Conservation (phyloP, 768 basidiomycete species). For the Podaxis sp. region DNA sequence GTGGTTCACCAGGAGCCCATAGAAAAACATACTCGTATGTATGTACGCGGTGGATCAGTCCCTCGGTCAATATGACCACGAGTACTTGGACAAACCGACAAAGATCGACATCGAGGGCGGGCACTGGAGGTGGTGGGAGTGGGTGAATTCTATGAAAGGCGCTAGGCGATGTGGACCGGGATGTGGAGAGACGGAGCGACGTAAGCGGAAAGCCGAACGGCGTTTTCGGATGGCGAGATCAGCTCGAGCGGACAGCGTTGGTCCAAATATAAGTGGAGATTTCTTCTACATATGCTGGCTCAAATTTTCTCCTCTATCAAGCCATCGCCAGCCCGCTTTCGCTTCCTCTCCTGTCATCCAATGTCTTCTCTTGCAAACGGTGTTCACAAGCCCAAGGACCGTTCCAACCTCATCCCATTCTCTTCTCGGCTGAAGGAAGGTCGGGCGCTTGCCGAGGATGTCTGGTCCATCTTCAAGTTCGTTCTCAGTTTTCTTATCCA, state of each 20-base stretch:
- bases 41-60: neutral
- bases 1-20: neutral
- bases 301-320: neutral
- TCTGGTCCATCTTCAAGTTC: slow-evolving; percentile 91
- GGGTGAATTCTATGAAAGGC: neutral
- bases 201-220: neutral
- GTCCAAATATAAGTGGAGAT: slow-evolving; percentile 6
- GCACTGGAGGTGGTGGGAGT: neutral
- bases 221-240: no score
- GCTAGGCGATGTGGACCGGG: no score
- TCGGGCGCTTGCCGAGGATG: slow-evolving; percentile 76
- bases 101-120: no score
- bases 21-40: neutral
- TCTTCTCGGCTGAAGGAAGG: slow-evolving; percentile 75
- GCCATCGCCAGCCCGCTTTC: neutral
- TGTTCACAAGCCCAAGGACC: slow-evolving; percentile 27
- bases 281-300: slow-evolving; percentile 11
- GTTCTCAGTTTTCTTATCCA: slow-evolving; percentile 18
- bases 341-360: slow-evolving; percentile 16
- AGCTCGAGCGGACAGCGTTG: no score
- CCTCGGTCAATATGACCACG: no score
- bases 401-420: slow-evolving; percentile 57
- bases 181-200: neutral
- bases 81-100: no score
- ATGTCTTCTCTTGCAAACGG: slow-evolving; percentile 18